Percentiles rank a stretch among this genome's conserved stretches.
Conservation (phyloP, 1,139 yeast genomes). For the Blastobotrys apis region DNA sequence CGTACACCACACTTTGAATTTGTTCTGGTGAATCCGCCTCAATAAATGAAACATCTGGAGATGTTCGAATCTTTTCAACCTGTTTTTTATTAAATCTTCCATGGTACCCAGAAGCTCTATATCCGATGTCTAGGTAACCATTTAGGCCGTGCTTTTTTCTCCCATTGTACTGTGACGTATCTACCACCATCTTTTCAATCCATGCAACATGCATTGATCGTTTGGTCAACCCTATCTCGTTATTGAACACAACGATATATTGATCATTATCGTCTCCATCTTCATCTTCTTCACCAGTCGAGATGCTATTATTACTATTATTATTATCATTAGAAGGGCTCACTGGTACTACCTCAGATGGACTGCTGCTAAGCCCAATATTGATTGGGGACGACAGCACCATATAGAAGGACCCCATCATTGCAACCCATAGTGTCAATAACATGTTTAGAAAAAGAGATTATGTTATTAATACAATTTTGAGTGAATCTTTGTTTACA, state of each 20-base stretch:
- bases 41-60: constrained; percentile 44
- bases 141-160: constrained; percentile 43
- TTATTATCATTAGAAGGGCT: too few relatives aligned
- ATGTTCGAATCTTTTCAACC: constrained; percentile 40
- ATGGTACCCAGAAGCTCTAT: constrained; percentile 25
- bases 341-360: too few relatives aligned
- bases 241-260: constrained; percentile 24
- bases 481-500: too few relatives aligned
- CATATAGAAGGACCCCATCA: too few relatives aligned
- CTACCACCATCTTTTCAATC: constrained; percentile 14
- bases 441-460: too few relatives aligned
- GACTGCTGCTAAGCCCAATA: too few relatives aligned
- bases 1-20: constrained; percentile 32
- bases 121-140: constrained; percentile 54
- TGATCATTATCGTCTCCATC: constrained; percentile 11
- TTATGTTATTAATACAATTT: too few relatives aligned
- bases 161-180: neutral
- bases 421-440: too few relatives aligned
- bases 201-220: constrained; percentile 18
- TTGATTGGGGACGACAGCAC: too few relatives aligned
- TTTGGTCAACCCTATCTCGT: constrained; percentile 6
- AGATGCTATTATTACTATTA: too few relatives aligned
- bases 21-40: constrained; percentile 44
- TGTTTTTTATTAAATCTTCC: constrained; percentile 25
- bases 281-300: neutral